phyloP scores from a whole-genome alignment of 495 filamentous ascomycete species.

The Penicillium argentinense region DNA sequence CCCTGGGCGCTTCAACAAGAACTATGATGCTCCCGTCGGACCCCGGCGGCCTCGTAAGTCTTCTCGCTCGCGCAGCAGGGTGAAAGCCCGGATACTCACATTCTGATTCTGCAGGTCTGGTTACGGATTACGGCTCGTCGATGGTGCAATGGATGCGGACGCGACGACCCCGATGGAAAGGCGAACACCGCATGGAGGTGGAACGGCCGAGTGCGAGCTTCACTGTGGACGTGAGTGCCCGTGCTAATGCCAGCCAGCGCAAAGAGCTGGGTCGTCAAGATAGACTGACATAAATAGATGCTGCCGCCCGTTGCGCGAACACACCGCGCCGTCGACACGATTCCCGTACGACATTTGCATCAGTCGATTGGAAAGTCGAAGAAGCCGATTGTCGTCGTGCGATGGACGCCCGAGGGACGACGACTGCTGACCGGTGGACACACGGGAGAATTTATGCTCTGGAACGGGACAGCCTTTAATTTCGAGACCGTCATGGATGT shows the following conservation, averaged over 20 bases:
- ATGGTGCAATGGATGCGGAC: slow-evolving; percentile 91
- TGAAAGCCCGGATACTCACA: slow-evolving; percentile 4
- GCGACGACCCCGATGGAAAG: slow-evolving; percentile 72
- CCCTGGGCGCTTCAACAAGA: slow-evolving; percentile 34
- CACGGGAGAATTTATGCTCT: slow-evolving; percentile 96
- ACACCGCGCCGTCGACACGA: slow-evolving; percentile 71
- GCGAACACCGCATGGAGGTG: slow-evolving; percentile 62
- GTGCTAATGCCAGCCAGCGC: not conserved
- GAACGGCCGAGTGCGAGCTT: slow-evolving; percentile 87
- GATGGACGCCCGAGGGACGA: slow-evolving; percentile 96
- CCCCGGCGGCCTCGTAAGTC: slow-evolving; percentile 46
- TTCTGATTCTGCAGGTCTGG: slow-evolving; percentile 49
- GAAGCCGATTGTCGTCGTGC: slow-evolving; percentile 94
- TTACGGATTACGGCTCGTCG: slow-evolving; percentile 94
- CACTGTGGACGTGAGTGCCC: slow-evolving; percentile 74
- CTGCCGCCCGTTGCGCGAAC: slow-evolving; percentile 76
- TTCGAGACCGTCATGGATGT: slow-evolving; percentile 98
- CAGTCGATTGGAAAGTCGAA: slow-evolving; percentile 97
- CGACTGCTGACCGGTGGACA: slow-evolving; percentile 88
- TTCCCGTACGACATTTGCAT: slow-evolving; percentile 88
- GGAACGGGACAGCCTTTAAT: slow-evolving; percentile 99
- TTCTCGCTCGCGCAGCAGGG: not conserved
- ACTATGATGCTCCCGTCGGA: slow-evolving; percentile 38
- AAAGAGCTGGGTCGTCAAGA: not conserved
- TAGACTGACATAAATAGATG: slow-evolving; percentile 57